phyloP scores from a whole-genome alignment of 106 monocot genomes.

The Dendrobium catenatum region DNA sequence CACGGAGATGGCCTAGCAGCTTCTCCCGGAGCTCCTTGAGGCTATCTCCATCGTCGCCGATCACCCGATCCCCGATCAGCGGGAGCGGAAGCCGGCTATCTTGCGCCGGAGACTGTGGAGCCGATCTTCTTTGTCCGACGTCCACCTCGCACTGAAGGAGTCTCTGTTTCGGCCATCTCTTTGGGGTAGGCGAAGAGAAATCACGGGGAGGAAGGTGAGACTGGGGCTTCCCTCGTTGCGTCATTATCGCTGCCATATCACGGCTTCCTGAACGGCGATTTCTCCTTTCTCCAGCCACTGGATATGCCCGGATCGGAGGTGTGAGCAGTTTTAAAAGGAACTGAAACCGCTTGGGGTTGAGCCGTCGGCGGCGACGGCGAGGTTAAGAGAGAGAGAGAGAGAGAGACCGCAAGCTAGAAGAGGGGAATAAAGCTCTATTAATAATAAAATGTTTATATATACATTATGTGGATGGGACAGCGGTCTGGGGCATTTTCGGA shows the following conservation, averaged over 20 bases:
- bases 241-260: not conserved
- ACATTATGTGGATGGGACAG: not conserved
- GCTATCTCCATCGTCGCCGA: not conserved
- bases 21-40: conserved; percentile 25
- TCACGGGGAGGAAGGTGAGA: conserved; percentile 2
- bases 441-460: conserved; percentile 2
- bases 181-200: not conserved
- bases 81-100: not conserved
- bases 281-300: not conserved
- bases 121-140: not conserved
- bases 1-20: conserved; percentile 32
- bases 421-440: not conserved
- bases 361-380: not conserved
- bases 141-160: not conserved
- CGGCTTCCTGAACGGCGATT: not conserved
- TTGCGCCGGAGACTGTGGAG: too few species aligned
- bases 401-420: not conserved
- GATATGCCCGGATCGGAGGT: not conserved
- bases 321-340: not conserved
- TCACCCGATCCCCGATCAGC: not conserved
- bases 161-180: not conserved
- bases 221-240: conserved; percentile 2
- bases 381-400: not conserved
- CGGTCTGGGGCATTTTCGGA: not conserved
- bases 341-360: not conserved